These are phyloP conservation scores for Nitzschia sp. DNA, from an alignment of 108 stramenopile genomes.

Conservation along the genomic window DNA sequence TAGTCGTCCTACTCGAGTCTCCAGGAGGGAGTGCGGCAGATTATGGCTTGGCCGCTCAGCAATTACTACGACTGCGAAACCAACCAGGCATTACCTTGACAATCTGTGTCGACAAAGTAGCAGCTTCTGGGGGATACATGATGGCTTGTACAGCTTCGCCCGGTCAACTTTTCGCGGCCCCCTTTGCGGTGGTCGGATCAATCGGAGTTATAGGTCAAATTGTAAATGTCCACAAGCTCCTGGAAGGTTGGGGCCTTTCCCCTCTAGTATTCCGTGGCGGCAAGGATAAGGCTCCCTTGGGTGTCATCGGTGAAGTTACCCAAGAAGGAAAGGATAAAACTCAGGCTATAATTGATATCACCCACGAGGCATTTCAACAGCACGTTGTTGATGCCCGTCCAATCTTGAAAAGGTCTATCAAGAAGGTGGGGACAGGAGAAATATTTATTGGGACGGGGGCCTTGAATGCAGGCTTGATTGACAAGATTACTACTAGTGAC, in stretches of 20 bases:
- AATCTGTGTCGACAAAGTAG: constrained; percentile 67
- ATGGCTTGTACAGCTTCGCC: constrained; percentile 75
- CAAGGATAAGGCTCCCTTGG: constrained; percentile 75
- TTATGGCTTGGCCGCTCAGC: constrained; percentile 76
- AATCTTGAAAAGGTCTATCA: constrained; percentile 44
- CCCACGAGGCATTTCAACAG: constrained; percentile 72
- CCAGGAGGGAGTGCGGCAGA: constrained; percentile 74
- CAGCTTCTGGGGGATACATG: constrained; percentile 81
- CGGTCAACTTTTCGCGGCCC: constrained; percentile 68
- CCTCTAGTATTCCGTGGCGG: constrained; percentile 76
- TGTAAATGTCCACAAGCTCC: constrained; percentile 63
- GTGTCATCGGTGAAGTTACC: constrained; percentile 76
- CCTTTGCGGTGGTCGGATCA: constrained; percentile 77
- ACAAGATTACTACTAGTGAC: constrained; percentile 73
- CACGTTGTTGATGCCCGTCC: constrained; percentile 68
- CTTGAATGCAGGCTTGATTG: constrained; percentile 63
- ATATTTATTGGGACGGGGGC: constrained; percentile 80
- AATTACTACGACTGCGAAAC: constrained; percentile 62
- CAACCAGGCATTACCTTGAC: constrained; percentile 66
- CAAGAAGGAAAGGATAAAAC: constrained; percentile 62
- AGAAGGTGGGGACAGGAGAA: constrained; percentile 71
- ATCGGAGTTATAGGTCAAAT: constrained; percentile 80
- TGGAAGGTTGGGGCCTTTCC: constrained; percentile 65
- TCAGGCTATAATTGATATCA: constrained; percentile 71
- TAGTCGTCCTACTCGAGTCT: constrained; percentile 73